A percentile compares a stretch with the other conserved stretches of the same genome.
Evolutionary conservation across 345 rosid genomes (phyloP).

Genomic region (Bretschneidera sinensis): DNA sequence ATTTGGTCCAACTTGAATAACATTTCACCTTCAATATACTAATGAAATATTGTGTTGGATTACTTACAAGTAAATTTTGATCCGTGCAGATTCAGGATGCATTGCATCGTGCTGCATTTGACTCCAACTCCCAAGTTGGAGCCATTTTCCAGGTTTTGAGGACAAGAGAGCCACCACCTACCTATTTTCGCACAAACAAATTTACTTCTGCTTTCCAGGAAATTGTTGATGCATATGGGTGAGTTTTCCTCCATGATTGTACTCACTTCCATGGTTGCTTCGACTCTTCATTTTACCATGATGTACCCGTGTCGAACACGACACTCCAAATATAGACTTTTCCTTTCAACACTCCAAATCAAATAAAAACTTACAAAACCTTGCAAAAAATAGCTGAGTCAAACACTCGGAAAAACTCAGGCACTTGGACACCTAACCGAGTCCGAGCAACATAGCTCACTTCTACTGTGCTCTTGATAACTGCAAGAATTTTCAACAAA

Average conservation of each 20-base stretch:
- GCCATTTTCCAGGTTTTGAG: slow-evolving; percentile 79
- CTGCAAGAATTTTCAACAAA: not conserved
- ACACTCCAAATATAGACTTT: no score
- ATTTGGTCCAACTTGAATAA: slow-evolving; percentile 3
- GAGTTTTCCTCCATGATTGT: slow-evolving; percentile 29
- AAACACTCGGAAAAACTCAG: no score
- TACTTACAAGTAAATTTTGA: slow-evolving; percentile 21
- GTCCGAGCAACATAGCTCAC: no score
- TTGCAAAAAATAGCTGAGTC: no score
- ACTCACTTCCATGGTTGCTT: slow-evolving; percentile 2
- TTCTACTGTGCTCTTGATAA: not conserved
- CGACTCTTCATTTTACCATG: no score
- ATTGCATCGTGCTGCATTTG: slow-evolving; percentile 79
- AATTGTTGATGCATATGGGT: slow-evolving; percentile 98
- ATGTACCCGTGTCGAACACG: no score
- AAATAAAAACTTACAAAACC: no score
- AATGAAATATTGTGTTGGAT: slow-evolving; percentile 6
- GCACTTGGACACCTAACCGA: no score
- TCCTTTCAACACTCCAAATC: no score
- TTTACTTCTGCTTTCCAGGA: slow-evolving; percentile 90
- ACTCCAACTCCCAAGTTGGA: slow-evolving; percentile 94
- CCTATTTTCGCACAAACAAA: slow-evolving; percentile 86
- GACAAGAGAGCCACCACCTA: slow-evolving; percentile 87
- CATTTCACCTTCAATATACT: slow-evolving; percentile 5
- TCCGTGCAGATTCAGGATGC: slow-evolving; percentile 89